Evolutionary conservation across 495 filamentous ascomycete species (phyloP), one percentile per base, ranked within the genome.

Genomic region (Lineolata rhizophorae): DNA sequence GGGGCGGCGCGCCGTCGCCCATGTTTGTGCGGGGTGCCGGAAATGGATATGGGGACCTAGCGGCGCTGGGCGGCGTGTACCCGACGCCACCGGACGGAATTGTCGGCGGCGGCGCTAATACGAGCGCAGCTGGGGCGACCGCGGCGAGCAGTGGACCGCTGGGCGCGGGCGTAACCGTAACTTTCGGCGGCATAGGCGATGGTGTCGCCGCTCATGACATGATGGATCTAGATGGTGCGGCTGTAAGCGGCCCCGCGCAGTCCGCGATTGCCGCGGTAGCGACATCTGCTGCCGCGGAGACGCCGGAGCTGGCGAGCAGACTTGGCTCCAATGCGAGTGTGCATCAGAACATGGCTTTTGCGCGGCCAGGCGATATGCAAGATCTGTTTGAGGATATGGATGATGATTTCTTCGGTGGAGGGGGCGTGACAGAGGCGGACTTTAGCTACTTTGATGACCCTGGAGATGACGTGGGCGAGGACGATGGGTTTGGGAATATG

Each of bases 381-480:
- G 72, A 76, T 47, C 65, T 84, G 35, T 93, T 90, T 50, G 79
- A 70, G 14, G 61, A 72, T 14, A 43, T 47, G 40, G 55, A 51
- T 19, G 54, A 55, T 17, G 53, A 58, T 24, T 41, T 37, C 4
- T 57, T 53, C 36, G 52, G 32, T 25, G 43, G 42, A 8, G 74
- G 70, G 40, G 77, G 72, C n/a, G 67, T 92, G 13, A 84, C 79
- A 1, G 83, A 93, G 36, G 73, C 70, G 2, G 83, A 93, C 46
- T 92, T 92, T 51, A 85, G 67, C 50, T 92, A 90, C 45, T 92
- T 93, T 35, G 80, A 91, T 45, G 67, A 72, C 27, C 62, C 61
- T 3, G 60, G 53, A 29, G 47, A 62, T 14, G 57, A 54, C 5
- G 30, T 16, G 9, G 50, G 43, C 15, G 16, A 39, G 13, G 37